phyloP scores from a whole-genome alignment of 768 basidiomycete species.

The Roridomyces roridus region DNA sequence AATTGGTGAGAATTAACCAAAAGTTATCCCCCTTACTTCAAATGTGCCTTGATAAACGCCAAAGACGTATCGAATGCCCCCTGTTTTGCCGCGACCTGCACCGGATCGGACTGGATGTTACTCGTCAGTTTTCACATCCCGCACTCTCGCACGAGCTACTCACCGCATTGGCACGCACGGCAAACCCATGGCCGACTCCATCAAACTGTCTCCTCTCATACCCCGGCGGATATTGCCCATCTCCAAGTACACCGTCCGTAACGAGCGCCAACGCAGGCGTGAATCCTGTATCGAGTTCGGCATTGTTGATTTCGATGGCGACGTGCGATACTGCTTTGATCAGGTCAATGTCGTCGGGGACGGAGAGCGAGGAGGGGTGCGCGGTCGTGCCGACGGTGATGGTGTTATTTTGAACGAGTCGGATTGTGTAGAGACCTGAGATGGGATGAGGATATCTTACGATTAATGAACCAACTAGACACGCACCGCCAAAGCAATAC shows the following conservation, averaged over 20 bases:
- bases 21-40: too few relatives aligned
- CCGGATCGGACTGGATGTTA: constrained; percentile 16
- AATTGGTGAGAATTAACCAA: too few relatives aligned
- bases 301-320: constrained; percentile 20
- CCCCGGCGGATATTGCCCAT: constrained; percentile 19
- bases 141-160: background rate
- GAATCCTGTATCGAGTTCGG: constrained; percentile 20
- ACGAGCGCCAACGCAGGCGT: constrained; percentile 9
- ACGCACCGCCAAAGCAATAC: constrained; percentile 40
- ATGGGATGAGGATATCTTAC: background rate
- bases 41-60: constrained; percentile 12
- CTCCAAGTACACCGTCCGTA: constrained; percentile 14
- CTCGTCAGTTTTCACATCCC: background rate
- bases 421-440: constrained; percentile 16
- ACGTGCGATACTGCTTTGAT: constrained; percentile 14
- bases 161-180: constrained; percentile 21
- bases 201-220: constrained; percentile 15
- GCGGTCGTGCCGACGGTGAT: constrained; percentile 15
- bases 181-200: constrained; percentile 23
- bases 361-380: constrained; percentile 11
- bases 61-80: constrained; percentile 24
- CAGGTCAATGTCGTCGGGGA: constrained; percentile 19
- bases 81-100: constrained; percentile 23
- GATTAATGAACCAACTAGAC: background rate
- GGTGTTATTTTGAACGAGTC: constrained; percentile 22